Base-by-base conservation (phyloP, 257 asterid species). In the Solanum arcanum region DNA sequence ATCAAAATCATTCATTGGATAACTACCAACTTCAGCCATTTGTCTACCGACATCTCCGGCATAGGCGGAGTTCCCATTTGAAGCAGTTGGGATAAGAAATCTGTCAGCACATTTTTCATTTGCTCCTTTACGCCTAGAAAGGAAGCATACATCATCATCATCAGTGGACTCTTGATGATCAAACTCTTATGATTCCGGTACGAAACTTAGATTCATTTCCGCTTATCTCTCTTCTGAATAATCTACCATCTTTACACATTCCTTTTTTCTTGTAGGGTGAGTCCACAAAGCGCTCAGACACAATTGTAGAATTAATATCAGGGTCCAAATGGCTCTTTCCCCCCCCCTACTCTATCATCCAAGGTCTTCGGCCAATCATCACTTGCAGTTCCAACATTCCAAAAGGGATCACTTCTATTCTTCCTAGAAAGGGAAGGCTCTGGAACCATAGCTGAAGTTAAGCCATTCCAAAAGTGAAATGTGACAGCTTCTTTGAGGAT, bases 321-420 rank as follows among this genome's bases (percentile, higher is more conserved):
- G 47, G 25, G 64, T 90, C 89, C 90, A 90, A 44, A 78, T 81
- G 86, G 86, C 39, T 68, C 83, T 89, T 89, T 83, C 75, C 86
- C 83, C 89, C 89, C 91, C 86, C 89, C 91, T 86, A 84, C 70
- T 84, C 87, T 88, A 91, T 86, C 86, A 89, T 89, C 88, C 90
- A 83, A 88, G 49, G 74, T 78, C 83, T 82, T 83, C 86, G 60
- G 90, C 72, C 52, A 77, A 87, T 78, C 89, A 81, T 90, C 88
- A 44, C 72, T 78, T 56, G 44, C 73, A 78, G 90, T 86, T 88
- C 91, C 91, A 73, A 89, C 83, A 74, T 89, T 91, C 88, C 87
- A 85, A 44, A 20, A 29, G 29, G 68, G 68, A 66, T 85, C 73
- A 83, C 86, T 87, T 84, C 76, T 86, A 20, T 68, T 84, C 83